Evolutionary conservation across 169 alveolate genomes (phyloP).

Genomic region (Eimeria maxima): DNA sequence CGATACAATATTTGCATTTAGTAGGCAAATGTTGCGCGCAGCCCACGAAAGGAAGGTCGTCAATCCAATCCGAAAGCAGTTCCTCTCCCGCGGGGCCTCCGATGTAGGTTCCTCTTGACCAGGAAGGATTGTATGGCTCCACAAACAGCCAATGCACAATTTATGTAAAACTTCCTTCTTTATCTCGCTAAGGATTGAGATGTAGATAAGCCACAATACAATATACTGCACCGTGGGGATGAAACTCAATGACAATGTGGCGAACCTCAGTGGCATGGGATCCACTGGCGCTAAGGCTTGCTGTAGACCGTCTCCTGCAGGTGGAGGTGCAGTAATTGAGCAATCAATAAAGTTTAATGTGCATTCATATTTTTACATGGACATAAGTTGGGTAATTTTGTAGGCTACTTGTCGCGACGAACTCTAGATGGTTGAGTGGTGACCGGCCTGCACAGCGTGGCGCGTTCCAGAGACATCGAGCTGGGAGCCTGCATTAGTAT

Average conservation of each 20-base stretch:
- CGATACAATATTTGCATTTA: conserved; percentile 19
- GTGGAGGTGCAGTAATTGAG: background rate
- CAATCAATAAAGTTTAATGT: background rate
- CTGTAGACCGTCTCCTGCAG: background rate
- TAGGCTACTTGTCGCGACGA: background rate
- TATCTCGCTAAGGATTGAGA: background rate
- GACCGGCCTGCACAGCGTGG: conserved; percentile 23
- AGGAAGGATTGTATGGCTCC: conserved; percentile 24
- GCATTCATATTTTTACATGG: background rate
- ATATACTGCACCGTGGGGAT: conserved; percentile 8
- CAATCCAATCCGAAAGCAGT: conserved; percentile 1
- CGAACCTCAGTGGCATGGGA: conserved; percentile 37
- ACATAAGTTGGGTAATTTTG: background rate
- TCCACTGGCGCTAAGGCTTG: conserved; percentile 25
- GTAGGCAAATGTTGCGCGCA: conserved; percentile 18
- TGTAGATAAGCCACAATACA: conserved; percentile 5
- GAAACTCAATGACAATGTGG: conserved; percentile 17
- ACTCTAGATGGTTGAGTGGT: conserved; percentile 17
- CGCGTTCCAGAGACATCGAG: conserved; percentile 24
- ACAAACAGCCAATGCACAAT: background rate
- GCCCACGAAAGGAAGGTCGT: background rate
- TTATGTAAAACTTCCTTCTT: background rate
- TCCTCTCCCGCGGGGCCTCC: conserved; percentile 43
- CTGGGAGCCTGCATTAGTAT: background rate
- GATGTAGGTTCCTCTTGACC: conserved; percentile 28